A percentile compares a stretch with the other conserved stretches of the same genome.
These are phyloP conservation scores for Sanguinoderma infundibulare DNA, from an alignment of 1,284 basidiomycete genomes.

Conservation along the genomic window DNA sequence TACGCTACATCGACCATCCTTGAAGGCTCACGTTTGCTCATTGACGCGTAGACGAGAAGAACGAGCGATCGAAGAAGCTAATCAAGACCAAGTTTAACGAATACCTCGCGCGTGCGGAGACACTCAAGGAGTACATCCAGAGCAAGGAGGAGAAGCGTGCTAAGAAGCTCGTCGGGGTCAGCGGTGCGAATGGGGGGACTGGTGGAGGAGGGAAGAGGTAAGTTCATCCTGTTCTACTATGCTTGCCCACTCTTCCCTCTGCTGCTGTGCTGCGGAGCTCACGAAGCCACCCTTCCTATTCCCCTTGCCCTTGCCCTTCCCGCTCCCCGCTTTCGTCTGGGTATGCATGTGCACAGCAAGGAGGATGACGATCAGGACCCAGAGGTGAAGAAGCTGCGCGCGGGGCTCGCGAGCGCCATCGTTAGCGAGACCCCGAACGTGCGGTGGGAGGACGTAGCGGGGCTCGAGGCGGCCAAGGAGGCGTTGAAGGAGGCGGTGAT, in stretches of 20 bases:
- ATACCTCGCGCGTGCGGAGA: slow-evolving; percentile 93
- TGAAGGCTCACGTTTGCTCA: not conserved
- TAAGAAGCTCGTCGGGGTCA: slow-evolving; percentile 80
- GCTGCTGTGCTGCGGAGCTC: slow-evolving; percentile 2
- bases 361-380: slow-evolving; percentile 85
- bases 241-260: not conserved
- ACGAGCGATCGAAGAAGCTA: slow-evolving; percentile 88
- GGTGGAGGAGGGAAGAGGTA: slow-evolving; percentile 73
- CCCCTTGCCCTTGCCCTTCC: not conserved
- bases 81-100: slow-evolving; percentile 92
- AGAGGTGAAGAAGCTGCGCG: slow-evolving; percentile 94
- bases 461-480: slow-evolving; percentile 93
- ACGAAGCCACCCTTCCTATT: slow-evolving; percentile 3
- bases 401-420: slow-evolving; percentile 88
- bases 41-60: slow-evolving; percentile 83
- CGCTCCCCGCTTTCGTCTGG: not conserved
- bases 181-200: slow-evolving; percentile 67
- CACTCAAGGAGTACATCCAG: slow-evolving; percentile 84
- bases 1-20: slow-evolving; percentile 38
- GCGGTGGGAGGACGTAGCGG: slow-evolving; percentile 98
- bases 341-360: slow-evolving; percentile 46
- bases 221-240: slow-evolving; percentile 34
- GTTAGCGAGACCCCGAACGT: slow-evolving; percentile 95
- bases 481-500: slow-evolving; percentile 98
- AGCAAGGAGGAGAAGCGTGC: slow-evolving; percentile 70